Evolutionary conservation across 2,329 filamentous ascomycete genomes (phyloP).

Genomic region (Pseudocercospora fuligena): DNA sequence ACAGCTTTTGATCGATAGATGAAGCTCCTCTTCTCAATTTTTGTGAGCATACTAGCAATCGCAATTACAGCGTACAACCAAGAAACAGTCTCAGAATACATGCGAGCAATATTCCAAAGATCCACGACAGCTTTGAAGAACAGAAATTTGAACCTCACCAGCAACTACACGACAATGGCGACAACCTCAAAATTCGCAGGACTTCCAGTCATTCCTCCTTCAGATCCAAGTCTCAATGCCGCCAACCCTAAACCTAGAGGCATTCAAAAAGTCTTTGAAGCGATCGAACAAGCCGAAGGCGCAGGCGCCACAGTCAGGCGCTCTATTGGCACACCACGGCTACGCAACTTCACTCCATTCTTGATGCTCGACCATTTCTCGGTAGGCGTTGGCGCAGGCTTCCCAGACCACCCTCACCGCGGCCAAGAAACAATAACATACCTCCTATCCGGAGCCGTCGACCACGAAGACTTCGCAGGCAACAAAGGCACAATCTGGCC

Average conservation of each 20-base stretch:
- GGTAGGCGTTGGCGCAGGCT: conserved; percentile 69
- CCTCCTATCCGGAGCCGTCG: conserved; percentile 79
- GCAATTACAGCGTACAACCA: conserved; percentile 37
- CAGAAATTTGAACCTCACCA: conserved; percentile 37
- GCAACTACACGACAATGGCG: conserved; percentile 39
- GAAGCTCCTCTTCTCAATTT: conserved; percentile 42
- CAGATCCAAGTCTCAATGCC: conserved; percentile 49
- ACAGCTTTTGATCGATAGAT: conserved; percentile 20
- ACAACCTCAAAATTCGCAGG: conserved; percentile 48
- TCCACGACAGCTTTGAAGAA: conserved; percentile 34
- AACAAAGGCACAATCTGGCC: conserved; percentile 80
- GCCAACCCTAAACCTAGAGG: conserved; percentile 72
- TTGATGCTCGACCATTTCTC: conserved; percentile 89
- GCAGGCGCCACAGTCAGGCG: conserved; percentile 85
- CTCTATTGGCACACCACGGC: conserved; percentile 80
- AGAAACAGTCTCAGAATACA: conserved; percentile 40
- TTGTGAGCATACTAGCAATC: conserved; percentile 50
- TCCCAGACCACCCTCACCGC: conserved; percentile 55
- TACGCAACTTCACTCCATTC: conserved; percentile 89
- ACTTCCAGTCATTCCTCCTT: conserved; percentile 55
- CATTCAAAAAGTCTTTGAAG: conserved; percentile 82
- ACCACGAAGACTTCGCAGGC: conserved; percentile 91
- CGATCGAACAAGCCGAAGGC: conserved; percentile 84
- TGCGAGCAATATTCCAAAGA: conserved; percentile 45
- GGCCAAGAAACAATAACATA: conserved; percentile 93